A percentile compares a stretch with the other conserved stretches of the same genome.
phyloP scores from a whole-genome alignment of 805 yeast species.

The Kazachstania viticola region DNA sequence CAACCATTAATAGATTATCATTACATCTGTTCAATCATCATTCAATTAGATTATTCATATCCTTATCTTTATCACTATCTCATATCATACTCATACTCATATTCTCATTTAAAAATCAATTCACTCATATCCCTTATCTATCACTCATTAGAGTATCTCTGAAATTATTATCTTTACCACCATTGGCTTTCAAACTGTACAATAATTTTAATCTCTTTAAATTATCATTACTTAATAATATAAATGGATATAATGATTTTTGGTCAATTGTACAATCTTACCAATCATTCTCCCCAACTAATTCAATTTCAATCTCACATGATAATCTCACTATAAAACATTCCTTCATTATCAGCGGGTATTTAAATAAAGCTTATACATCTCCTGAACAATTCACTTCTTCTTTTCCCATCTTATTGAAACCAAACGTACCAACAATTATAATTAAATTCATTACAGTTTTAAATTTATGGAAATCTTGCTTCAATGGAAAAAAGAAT shows the following conservation, averaged over 20 bases:
- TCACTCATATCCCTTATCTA: no score
- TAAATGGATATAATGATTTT: neutral
- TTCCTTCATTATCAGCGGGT: constrained; percentile 16
- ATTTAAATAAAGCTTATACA: constrained; percentile 10
- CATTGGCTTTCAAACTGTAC: no score
- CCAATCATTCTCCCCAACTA: neutral
- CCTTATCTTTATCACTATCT: neutral
- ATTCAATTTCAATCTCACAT: neutral
- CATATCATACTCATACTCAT: neutral
- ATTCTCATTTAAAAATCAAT: neutral
- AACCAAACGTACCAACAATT: neutral
- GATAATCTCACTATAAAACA: neutral
- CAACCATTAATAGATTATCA: constrained; percentile 44
- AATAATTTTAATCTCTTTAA: neutral
- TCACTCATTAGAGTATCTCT: no score
- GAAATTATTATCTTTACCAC: no score
- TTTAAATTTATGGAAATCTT: neutral
- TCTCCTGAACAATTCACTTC: constrained; percentile 8
- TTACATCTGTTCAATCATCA: constrained; percentile 45
- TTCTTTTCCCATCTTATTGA: no score
- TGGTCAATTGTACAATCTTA: neutral
- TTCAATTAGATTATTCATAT: constrained; percentile 12
- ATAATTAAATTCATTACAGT: neutral
- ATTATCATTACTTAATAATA: neutral
- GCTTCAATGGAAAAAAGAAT: no score